Percentiles rank a stretch among this genome's conserved stretches.
These are phyloP conservation scores for Populus tremula DNA, from an alignment of 345 rosid species.

Conservation along the genomic window DNA sequence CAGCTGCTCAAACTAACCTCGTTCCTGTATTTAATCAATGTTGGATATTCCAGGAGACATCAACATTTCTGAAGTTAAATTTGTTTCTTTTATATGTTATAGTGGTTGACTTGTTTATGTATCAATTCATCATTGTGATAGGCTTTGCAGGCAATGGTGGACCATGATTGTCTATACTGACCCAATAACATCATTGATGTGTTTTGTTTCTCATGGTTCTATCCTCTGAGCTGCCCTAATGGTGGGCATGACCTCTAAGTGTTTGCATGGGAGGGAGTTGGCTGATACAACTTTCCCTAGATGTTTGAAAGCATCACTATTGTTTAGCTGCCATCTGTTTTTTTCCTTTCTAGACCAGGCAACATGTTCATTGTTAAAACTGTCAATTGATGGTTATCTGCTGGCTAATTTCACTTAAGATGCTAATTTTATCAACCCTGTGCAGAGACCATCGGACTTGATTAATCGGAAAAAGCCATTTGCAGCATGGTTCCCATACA, in stretches of 20 bases:
- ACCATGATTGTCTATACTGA: neutral
- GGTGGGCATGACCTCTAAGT: neutral
- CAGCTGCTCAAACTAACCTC: neutral
- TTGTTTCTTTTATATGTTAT: too few relatives aligned
- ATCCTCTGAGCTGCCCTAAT: neutral
- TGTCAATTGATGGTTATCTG: conserved; percentile 6
- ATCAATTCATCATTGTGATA: neutral
- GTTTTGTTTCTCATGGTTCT: neutral
- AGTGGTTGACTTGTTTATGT: neutral
- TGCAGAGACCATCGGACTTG: conserved; percentile 75
- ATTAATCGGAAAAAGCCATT: conserved; percentile 66
- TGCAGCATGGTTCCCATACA: conserved; percentile 82
- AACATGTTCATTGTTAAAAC: neutral
- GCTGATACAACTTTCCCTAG: neutral
- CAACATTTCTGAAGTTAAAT: neutral
- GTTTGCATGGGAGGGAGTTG: neutral
- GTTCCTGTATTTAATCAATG: neutral
- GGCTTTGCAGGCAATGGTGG: neutral
- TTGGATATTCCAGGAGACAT: neutral
- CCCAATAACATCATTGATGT: neutral
- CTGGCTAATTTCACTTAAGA: conserved; percentile 14
- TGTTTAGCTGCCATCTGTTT: neutral
- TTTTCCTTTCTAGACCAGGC: neutral
- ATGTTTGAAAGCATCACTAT: neutral
- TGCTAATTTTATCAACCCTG: neutral